These are phyloP conservation scores for Arxiozyma heterogenica DNA, from an alignment of 1,139 yeast genomes.

Conservation along the genomic window DNA sequence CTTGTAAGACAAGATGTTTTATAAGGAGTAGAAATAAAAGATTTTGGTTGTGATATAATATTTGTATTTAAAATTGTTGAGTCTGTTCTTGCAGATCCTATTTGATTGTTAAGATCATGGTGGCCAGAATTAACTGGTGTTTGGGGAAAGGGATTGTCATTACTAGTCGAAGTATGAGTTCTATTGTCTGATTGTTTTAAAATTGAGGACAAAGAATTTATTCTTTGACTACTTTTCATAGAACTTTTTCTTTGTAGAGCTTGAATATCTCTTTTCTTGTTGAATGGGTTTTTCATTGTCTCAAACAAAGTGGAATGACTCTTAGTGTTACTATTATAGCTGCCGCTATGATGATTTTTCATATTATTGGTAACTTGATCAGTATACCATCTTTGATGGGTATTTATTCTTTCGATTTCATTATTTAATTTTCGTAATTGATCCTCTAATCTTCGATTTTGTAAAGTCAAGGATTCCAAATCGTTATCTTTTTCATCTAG, in stretches of 20 bases:
- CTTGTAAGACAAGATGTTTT: not conserved
- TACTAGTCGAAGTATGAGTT: not conserved
- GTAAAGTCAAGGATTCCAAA: slow-evolving; percentile 40
- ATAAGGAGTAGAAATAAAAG: not conserved
- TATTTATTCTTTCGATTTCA: slow-evolving; percentile 58
- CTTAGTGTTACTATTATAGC: too few species aligned
- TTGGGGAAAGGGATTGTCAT: not conserved
- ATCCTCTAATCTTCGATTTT: slow-evolving; percentile 34
- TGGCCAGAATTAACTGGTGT: not conserved
- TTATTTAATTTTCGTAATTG: slow-evolving; percentile 58
- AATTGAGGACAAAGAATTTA: slow-evolving; percentile 7
- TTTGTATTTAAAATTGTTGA: not conserved
- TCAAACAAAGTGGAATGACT: not conserved
- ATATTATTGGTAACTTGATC: not conserved
- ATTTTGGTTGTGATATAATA: not conserved
- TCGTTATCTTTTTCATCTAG: slow-evolving; percentile 48
- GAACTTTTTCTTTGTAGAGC: slow-evolving; percentile 3
- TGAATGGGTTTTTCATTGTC: not conserved
- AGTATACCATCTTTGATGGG: slow-evolving; percentile 12
- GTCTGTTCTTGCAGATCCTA: not conserved
- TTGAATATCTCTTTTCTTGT: not conserved
- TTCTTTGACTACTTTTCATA: slow-evolving; percentile 5
- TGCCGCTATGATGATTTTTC: not conserved
- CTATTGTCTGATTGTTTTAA: not conserved
- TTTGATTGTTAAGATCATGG: not conserved